Evolutionary conservation across 2,329 filamentous ascomycete species (phyloP).

Genomic region (Scytalidium lignicola): DNA sequence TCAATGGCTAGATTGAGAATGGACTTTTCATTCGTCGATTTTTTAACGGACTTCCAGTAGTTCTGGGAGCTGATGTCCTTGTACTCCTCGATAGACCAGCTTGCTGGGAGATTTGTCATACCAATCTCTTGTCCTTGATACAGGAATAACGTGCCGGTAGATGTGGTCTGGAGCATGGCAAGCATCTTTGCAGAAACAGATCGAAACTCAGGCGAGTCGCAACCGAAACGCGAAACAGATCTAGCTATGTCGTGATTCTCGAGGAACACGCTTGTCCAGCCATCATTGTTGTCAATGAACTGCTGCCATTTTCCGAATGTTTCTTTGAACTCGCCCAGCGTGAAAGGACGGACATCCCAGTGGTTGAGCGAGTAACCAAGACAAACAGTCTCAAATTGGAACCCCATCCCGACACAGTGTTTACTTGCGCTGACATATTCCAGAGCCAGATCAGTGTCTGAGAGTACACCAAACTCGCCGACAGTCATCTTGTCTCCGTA

Average conservation of each 20-base stretch:
- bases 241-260: constrained; percentile 54
- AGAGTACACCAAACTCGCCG: constrained; percentile 42
- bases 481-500: constrained; percentile 49
- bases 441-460: constrained; percentile 39
- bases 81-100: constrained; percentile 61
- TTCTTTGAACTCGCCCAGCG: constrained; percentile 34
- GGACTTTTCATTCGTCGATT: constrained; percentile 31
- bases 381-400: constrained; percentile 60
- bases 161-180: constrained; percentile 42
- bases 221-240: constrained; percentile 41
- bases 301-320: constrained; percentile 46
- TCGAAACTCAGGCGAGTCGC: constrained; percentile 37
- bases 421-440: constrained; percentile 49
- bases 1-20: constrained; percentile 34
- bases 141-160: constrained; percentile 51
- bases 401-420: constrained; percentile 65
- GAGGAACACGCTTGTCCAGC: constrained; percentile 53
- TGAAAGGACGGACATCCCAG: constrained; percentile 37
- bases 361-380: constrained; percentile 44
- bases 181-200: constrained; percentile 46
- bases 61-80: constrained; percentile 60
- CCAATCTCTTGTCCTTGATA: constrained; percentile 59
- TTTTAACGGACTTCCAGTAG: constrained; percentile 36
- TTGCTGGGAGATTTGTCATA: constrained; percentile 49
- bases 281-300: constrained; percentile 45